Conservation (phyloP, 306 rosid species). For the Cucurbita ficifolia region DNA sequence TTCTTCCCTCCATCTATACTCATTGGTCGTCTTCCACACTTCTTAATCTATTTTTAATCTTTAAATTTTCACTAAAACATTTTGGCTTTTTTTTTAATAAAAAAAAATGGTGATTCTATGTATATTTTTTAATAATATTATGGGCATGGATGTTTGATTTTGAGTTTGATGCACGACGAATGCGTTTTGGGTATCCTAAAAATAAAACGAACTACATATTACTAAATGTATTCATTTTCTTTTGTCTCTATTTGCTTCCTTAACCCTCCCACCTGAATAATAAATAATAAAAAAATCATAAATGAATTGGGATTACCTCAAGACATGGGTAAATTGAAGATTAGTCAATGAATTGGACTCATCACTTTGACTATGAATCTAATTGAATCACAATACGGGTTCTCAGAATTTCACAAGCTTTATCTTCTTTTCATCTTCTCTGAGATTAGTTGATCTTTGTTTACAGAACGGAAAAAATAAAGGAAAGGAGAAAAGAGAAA, state of each 20-base stretch:
- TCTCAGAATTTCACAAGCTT: not conserved
- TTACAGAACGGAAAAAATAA: not conserved
- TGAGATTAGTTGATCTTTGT: not conserved
- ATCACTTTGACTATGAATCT: not conserved
- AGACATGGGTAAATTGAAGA: not conserved
- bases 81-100: not conserved
- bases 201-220: not conserved
- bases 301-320: not conserved
- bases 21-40: no score
- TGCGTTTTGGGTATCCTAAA: not conserved
- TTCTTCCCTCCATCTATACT: no score
- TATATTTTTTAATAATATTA: not conserved
- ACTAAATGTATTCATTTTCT: not conserved
- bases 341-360: not conserved
- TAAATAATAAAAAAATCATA: not conserved
- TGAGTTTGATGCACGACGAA: no score
- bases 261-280: not conserved
- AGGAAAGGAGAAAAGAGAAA: not conserved
- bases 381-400: not conserved
- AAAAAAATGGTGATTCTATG: no score
- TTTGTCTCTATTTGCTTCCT: not conserved
- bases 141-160: not conserved
- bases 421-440: not conserved
- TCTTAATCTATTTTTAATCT: not conserved
- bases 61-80: not conserved